Percentiles rank a stretch among this genome's conserved stretches.
phyloP scores from a whole-genome alignment of 108 stramenopile genomes.

The Mediolabrus comicus region DNA sequence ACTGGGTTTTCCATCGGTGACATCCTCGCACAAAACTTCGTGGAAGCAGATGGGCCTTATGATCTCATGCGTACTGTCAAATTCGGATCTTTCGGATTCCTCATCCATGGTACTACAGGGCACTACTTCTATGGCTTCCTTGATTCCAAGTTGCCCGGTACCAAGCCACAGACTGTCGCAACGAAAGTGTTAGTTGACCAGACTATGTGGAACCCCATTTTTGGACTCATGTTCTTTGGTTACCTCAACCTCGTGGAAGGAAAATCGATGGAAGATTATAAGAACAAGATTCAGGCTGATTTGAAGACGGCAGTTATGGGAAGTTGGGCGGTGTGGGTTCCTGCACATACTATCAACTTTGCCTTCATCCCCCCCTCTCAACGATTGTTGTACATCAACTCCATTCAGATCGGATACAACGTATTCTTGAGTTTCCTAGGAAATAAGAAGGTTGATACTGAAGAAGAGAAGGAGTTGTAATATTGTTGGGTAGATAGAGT shows the following conservation, averaged over 20 bases:
- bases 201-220: slow-evolving; percentile 95
- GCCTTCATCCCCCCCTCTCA: slow-evolving; percentile 89
- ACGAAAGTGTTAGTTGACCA: slow-evolving; percentile 93
- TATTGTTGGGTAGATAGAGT: not conserved
- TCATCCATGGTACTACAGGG: slow-evolving; percentile 93
- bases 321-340: slow-evolving; percentile 75
- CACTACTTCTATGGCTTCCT: slow-evolving; percentile 96
- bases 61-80: slow-evolving; percentile 88
- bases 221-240: slow-evolving; percentile 95
- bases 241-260: slow-evolving; percentile 90
- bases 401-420: slow-evolving; percentile 94
- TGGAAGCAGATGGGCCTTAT: slow-evolving; percentile 83
- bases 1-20: slow-evolving; percentile 91
- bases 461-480: slow-evolving; percentile 49
- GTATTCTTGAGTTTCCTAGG: slow-evolving; percentile 93
- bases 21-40: slow-evolving; percentile 89
- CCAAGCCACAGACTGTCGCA: slow-evolving; percentile 86
- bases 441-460: slow-evolving; percentile 77
- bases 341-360: slow-evolving; percentile 93
- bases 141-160: slow-evolving; percentile 91
- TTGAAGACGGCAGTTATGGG: slow-evolving; percentile 93
- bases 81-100: slow-evolving; percentile 91
- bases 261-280: slow-evolving; percentile 78
- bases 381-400: slow-evolving; percentile 94
- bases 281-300: slow-evolving; percentile 87